Evolutionary conservation across 2,329 filamentous ascomycete species (phyloP).

Genomic region (Paramyrothecium sp.): DNA sequence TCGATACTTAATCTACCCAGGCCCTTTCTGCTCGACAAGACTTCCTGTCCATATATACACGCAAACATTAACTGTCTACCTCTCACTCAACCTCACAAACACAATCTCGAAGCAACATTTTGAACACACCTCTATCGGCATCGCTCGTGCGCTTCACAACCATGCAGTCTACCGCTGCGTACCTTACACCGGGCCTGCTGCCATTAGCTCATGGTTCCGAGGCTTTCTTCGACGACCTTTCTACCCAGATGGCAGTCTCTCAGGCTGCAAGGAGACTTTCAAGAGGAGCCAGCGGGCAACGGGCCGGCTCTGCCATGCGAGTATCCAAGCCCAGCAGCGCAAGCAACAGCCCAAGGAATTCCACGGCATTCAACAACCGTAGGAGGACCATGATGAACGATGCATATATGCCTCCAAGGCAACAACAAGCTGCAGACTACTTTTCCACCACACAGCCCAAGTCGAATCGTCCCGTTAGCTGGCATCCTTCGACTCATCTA

Average conservation of each 20-base stretch:
- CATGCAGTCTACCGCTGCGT: slow-evolving; percentile 7
- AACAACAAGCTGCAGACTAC: slow-evolving; percentile 44
- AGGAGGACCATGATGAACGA: slow-evolving; percentile 59
- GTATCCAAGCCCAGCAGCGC: slow-evolving; percentile 65
- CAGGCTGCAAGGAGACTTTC: slow-evolving; percentile 47
- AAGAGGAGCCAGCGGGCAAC: slow-evolving; percentile 48
- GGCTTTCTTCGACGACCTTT: slow-evolving; percentile 48
- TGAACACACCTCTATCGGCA: background rate
- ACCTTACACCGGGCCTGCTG: slow-evolving; percentile 15
- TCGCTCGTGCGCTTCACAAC: background rate
- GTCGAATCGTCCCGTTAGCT: slow-evolving; percentile 65
- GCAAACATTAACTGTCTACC: background rate
- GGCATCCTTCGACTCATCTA: slow-evolving; percentile 66
- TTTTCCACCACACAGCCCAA: slow-evolving; percentile 20
- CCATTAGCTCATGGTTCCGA: slow-evolving; percentile 29
- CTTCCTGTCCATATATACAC: background rate
- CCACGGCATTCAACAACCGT: slow-evolving; percentile 44
- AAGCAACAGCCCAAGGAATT: slow-evolving; percentile 65
- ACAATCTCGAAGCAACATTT: background rate
- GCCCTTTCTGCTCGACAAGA: slow-evolving; percentile 15
- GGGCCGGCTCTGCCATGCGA: slow-evolving; percentile 51
- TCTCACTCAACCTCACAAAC: too few relatives aligned
- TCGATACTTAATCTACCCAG: slow-evolving; percentile 28
- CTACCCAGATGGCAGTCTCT: slow-evolving; percentile 48
- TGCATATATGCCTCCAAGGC: slow-evolving; percentile 40